Evolutionary conservation across 805 yeast species (phyloP).

Genomic region (Danielia reshetovae): DNA sequence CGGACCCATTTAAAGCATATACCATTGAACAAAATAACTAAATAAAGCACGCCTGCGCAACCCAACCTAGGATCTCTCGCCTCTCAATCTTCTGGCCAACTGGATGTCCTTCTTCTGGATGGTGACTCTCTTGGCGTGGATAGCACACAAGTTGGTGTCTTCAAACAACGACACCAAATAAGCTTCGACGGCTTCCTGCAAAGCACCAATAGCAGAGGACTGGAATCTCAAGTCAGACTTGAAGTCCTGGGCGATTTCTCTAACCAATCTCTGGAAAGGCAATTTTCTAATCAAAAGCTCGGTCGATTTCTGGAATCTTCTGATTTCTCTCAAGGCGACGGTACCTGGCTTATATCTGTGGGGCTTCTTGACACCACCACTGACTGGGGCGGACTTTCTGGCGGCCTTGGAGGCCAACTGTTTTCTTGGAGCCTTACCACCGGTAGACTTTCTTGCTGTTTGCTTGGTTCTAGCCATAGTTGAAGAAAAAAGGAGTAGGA

Average conservation of each 20-base stretch:
- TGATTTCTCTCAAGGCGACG: constrained; percentile 46
- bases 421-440: constrained; percentile 49
- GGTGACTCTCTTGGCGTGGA: constrained; percentile 47
- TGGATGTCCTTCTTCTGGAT: constrained; percentile 47
- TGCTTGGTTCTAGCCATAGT: constrained; percentile 45
- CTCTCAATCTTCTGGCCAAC: constrained; percentile 48
- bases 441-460: constrained; percentile 47
- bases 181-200: constrained; percentile 46
- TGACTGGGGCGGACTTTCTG: constrained; percentile 45
- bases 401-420: constrained; percentile 48
- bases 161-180: constrained; percentile 45
- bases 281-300: constrained; percentile 45
- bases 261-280: constrained; percentile 46
- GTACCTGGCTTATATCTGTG: constrained; percentile 51
- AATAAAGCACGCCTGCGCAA: neutral
- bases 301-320: constrained; percentile 46
- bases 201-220: constrained; percentile 45
- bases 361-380: constrained; percentile 47
- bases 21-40: neutral
- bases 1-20: constrained; percentile 1
- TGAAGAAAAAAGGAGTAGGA: constrained; percentile 1
- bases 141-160: constrained; percentile 48
- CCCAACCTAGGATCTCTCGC: constrained; percentile 37
- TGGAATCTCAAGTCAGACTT: constrained; percentile 46
- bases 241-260: constrained; percentile 47